Evolutionary conservation across 2,329 filamentous ascomycete species (phyloP).

Genomic region (Cadophora sp.): DNA sequence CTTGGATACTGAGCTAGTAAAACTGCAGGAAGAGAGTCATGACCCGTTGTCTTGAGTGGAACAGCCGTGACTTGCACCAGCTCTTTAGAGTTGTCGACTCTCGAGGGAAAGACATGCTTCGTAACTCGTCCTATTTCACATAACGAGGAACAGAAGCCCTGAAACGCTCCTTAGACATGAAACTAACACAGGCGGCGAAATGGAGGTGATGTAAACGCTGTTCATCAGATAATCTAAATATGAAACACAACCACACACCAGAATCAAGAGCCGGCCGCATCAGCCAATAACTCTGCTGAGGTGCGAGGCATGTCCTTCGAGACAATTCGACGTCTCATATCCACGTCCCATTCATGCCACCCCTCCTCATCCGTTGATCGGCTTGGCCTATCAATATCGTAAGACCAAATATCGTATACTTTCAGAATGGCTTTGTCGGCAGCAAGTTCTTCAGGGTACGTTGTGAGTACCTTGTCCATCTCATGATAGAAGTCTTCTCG

Average conservation of each 20-base stretch:
- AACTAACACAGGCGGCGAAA: neutral
- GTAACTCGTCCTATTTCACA: neutral
- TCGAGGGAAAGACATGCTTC: too few species aligned
- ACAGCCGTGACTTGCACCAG: too few species aligned
- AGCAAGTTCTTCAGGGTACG: slow-evolving; percentile 24
- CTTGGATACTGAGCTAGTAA: too few species aligned
- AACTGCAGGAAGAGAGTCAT: too few species aligned
- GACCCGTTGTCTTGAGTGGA: too few species aligned
- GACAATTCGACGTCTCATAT: slow-evolving; percentile 25
- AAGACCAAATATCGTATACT: slow-evolving; percentile 21
- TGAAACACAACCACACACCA: neutral
- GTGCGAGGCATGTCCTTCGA: neutral
- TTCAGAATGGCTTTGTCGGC: slow-evolving; percentile 21
- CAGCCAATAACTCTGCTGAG: slow-evolving; percentile 9
- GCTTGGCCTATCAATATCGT: slow-evolving; percentile 24
- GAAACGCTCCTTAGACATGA: neutral
- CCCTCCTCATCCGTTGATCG: slow-evolving; percentile 22
- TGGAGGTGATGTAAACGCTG: neutral
- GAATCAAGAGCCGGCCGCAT: slow-evolving; percentile 3
- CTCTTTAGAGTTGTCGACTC: too few species aligned
- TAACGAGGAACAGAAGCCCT: neutral
- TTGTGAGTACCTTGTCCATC: slow-evolving; percentile 22
- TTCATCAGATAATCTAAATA: neutral
- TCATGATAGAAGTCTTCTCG: slow-evolving; percentile 24
- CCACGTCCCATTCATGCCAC: slow-evolving; percentile 22